These are phyloP conservation scores for Rhizopogon vinicolor DNA, from an alignment of 768 basidiomycete genomes.

Conservation along the genomic window DNA sequence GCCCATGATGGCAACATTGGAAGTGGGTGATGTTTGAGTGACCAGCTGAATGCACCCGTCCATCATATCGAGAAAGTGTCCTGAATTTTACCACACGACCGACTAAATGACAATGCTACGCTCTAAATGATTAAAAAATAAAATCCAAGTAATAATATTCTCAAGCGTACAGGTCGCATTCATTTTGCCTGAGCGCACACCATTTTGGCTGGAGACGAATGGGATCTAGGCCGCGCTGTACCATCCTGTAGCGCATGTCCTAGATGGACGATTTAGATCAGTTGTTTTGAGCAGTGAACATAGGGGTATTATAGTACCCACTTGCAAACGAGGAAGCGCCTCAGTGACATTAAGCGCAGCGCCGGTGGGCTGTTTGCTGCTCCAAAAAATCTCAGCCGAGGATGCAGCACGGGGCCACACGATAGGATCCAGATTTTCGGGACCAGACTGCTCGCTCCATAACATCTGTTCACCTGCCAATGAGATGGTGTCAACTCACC, in stretches of 20 bases:
- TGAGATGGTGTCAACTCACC: slow-evolving; percentile 1
- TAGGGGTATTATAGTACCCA: slow-evolving; percentile 1
- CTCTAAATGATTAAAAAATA: background rate
- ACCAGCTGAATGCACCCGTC: no score
- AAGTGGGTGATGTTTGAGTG: no score
- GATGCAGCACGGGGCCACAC: slow-evolving; percentile 46
- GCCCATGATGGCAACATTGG: no score
- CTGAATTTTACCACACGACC: slow-evolving; percentile 36
- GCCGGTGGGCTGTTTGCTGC: slow-evolving; percentile 33
- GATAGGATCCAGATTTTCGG: slow-evolving; percentile 37
- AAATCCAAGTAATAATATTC: background rate
- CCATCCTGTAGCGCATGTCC: slow-evolving; percentile 45
- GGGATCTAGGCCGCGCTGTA: slow-evolving; percentile 43
- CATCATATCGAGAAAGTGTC: no score
- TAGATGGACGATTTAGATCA: slow-evolving; percentile 2
- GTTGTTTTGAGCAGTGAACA: background rate
- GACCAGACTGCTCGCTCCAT: slow-evolving; percentile 43
- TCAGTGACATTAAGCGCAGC: slow-evolving; percentile 27
- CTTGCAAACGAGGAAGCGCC: slow-evolving; percentile 48
- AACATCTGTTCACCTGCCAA: slow-evolving; percentile 31
- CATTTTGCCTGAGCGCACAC: slow-evolving; percentile 47
- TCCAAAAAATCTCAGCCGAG: slow-evolving; percentile 53
- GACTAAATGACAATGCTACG: background rate
- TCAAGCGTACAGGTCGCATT: slow-evolving; percentile 33
- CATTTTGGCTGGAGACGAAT: slow-evolving; percentile 49